Percentiles rank a stretch among this genome's conserved stretches.
phyloP scores from a whole-genome alignment of 805 yeast genomes.

The Metschnikowia rubicola region DNA sequence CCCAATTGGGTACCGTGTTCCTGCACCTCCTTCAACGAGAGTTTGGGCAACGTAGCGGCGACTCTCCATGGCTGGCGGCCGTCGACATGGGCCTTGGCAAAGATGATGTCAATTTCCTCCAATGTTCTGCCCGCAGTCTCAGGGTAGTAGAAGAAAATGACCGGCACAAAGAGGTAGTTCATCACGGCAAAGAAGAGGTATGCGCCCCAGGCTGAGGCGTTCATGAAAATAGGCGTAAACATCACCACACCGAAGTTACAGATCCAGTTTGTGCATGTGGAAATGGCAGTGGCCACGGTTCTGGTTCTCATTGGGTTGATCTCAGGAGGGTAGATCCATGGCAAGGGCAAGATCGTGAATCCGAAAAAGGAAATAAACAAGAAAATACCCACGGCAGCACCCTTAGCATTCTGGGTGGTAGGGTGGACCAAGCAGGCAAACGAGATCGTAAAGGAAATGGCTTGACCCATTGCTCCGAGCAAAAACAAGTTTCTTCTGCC shows the following conservation, averaged over 20 bases:
- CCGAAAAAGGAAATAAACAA: constrained; percentile 43
- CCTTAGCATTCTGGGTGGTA: constrained; percentile 35
- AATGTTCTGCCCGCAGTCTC: constrained; percentile 44
- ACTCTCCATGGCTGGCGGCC: constrained; percentile 58
- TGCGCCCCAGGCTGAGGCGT: constrained; percentile 36
- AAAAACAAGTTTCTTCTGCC: constrained; percentile 46
- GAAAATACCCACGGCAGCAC: constrained; percentile 46
- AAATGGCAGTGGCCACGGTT: constrained; percentile 42
- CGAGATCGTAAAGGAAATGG: constrained; percentile 36
- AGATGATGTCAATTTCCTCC: constrained; percentile 54
- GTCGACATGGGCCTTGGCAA: constrained; percentile 59
- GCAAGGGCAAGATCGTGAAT: constrained; percentile 42
- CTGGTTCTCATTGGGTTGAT: constrained; percentile 46
- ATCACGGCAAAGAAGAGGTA: constrained; percentile 41
- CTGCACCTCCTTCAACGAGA: constrained; percentile 55
- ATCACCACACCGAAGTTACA: constrained; percentile 44
- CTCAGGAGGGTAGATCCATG: constrained; percentile 49
- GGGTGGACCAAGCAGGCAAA: constrained; percentile 37
- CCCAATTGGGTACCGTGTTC: constrained; percentile 59
- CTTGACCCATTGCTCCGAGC: constrained; percentile 43
- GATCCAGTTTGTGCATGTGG: constrained; percentile 46
- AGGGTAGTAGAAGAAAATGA: constrained; percentile 51
- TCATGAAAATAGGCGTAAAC: constrained; percentile 44
- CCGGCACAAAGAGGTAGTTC: constrained; percentile 46
- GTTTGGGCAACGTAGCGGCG: constrained; percentile 59